Percentiles rank a stretch among this genome's conserved stretches.
These are phyloP conservation scores for Gynochthodes officinalis DNA, from an alignment of 257 asterid species.

Conservation along the genomic window DNA sequence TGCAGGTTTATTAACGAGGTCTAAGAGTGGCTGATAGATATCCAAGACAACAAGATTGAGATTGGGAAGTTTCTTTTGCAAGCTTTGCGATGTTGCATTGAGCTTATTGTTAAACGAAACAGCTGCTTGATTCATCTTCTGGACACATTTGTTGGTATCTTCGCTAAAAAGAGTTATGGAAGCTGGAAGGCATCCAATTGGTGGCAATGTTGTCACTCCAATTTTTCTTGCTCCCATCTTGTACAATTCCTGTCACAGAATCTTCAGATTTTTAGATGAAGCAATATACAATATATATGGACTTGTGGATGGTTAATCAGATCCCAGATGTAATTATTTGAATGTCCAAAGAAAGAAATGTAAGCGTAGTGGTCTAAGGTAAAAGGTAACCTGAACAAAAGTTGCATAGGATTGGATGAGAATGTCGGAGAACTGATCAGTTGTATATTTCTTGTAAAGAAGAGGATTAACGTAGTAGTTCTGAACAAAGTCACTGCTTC, in stretches of 20 bases:
- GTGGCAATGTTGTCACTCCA: slow-evolving; percentile 86
- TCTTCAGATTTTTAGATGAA: neutral
- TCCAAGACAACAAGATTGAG: slow-evolving; percentile 73
- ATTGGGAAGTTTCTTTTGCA: slow-evolving; percentile 46
- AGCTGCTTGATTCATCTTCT: slow-evolving; percentile 59
- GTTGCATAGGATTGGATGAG: slow-evolving; percentile 52
- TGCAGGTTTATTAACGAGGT: slow-evolving; percentile 59
- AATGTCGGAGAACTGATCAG: slow-evolving; percentile 65
- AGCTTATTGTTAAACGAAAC: slow-evolving; percentile 68
- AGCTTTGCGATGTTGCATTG: slow-evolving; percentile 54
- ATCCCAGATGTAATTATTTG: neutral
- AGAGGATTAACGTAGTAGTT: slow-evolving; percentile 74
- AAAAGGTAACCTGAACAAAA: slow-evolving; percentile 50
- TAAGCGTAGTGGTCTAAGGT: neutral
- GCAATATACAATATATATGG: neutral
- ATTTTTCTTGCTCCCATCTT: slow-evolving; percentile 77
- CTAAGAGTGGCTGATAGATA: slow-evolving; percentile 60
- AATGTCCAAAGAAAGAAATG: neutral
- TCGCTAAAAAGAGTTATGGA: slow-evolving; percentile 74
- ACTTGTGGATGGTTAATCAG: too few species aligned
- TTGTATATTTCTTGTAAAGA: slow-evolving; percentile 58
- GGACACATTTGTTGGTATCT: slow-evolving; percentile 61
- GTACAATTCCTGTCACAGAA: slow-evolving; percentile 31
- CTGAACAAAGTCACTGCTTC: slow-evolving; percentile 89
- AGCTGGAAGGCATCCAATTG: slow-evolving; percentile 81